These are phyloP conservation scores for Salix brachista DNA, from an alignment of 345 rosid species.

Conservation along the genomic window DNA sequence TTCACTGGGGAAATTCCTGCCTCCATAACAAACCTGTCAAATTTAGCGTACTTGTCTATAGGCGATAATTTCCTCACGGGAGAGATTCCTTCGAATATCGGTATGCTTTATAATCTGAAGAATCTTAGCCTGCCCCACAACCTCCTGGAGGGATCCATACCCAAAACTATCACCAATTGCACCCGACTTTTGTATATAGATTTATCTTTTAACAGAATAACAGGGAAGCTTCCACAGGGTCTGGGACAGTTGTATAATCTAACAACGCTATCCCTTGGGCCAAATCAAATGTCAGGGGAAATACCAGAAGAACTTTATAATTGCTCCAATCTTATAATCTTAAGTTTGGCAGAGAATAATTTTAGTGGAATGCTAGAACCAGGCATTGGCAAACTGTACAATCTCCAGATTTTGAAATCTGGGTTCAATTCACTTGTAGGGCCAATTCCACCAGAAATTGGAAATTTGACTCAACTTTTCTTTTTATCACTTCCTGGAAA, in stretches of 20 bases:
- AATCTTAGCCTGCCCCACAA: slow-evolving; percentile 49
- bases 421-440: slow-evolving; percentile 56
- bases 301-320: slow-evolving; percentile 75
- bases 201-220: slow-evolving; percentile 38
- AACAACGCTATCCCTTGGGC: slow-evolving; percentile 37
- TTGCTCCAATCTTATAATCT: slow-evolving; percentile 41
- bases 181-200: slow-evolving; percentile 41
- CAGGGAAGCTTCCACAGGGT: slow-evolving; percentile 60
- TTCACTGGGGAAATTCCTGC: slow-evolving; percentile 59
- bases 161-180: slow-evolving; percentile 67
- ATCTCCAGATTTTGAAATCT: slow-evolving; percentile 35
- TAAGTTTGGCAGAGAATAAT: slow-evolving; percentile 43
- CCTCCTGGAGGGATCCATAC: slow-evolving; percentile 70
- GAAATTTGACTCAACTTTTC: slow-evolving; percentile 48
- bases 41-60: slow-evolving; percentile 57
- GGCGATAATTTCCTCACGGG: slow-evolving; percentile 61
- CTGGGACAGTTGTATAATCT: slow-evolving; percentile 54
- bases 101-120: slow-evolving; percentile 55
- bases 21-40: slow-evolving; percentile 53
- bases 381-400: slow-evolving; percentile 49
- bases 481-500: slow-evolving; percentile 45
- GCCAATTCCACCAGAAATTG: slow-evolving; percentile 59
- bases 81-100: slow-evolving; percentile 54
- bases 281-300: slow-evolving; percentile 56
- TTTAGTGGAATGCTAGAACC: slow-evolving; percentile 61